These are phyloP conservation scores for Xerocomellus chrysenteron DNA, from an alignment of 768 basidiomycete genomes.

Conservation along the genomic window DNA sequence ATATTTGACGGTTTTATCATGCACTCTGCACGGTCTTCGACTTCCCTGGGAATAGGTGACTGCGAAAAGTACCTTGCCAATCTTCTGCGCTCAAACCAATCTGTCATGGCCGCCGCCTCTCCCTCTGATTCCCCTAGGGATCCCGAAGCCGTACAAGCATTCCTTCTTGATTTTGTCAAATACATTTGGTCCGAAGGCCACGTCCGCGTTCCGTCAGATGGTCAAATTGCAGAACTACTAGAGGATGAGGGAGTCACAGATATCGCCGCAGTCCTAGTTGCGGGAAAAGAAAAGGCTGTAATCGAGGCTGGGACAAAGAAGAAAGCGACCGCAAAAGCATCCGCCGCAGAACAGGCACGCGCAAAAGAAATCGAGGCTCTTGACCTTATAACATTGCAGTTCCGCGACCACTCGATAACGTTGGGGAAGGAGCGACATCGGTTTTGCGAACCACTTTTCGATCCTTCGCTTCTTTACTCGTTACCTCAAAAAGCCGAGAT, in stretches of 20 bases:
- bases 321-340: constrained; percentile 66
- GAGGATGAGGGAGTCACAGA: constrained; percentile 89
- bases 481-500: constrained; percentile 31
- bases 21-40: constrained; percentile 51
- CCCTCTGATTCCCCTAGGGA: constrained; percentile 49
- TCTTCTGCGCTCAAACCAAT: constrained; percentile 67
- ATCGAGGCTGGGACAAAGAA: constrained; percentile 85
- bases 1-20: constrained; percentile 72
- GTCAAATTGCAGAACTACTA: constrained; percentile 56
- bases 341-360: constrained; percentile 77
- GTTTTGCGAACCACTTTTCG: constrained; percentile 88
- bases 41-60: constrained; percentile 65
- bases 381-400: constrained; percentile 76
- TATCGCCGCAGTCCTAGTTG: constrained; percentile 86
- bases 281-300: constrained; percentile 87
- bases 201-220: constrained; percentile 71
- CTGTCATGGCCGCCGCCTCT: constrained; percentile 56
- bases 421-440: constrained; percentile 87
- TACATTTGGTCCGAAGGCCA: constrained; percentile 64
- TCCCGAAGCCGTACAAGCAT: constrained; percentile 45
- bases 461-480: constrained; percentile 56
- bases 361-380: constrained; percentile 81
- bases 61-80: constrained; percentile 77
- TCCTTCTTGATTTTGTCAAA: constrained; percentile 62
- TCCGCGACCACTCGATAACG: constrained; percentile 67